phyloP scores from a whole-genome alignment of 2,329 filamentous ascomycete genomes.

The Aspergillus hiratsukae region DNA sequence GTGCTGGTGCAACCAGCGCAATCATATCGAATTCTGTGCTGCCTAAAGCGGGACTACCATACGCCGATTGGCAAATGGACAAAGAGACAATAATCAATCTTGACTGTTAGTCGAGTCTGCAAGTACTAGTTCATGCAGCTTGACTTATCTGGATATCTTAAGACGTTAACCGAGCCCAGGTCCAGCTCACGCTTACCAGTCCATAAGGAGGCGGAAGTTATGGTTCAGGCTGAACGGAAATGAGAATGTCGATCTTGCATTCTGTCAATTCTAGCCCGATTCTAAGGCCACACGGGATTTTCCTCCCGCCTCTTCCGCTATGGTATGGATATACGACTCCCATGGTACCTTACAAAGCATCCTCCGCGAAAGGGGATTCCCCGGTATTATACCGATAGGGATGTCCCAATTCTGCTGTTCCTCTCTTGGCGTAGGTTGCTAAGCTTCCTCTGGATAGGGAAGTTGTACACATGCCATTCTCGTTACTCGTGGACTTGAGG shows the following conservation, averaged over 20 bases:
- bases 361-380: too few species aligned
- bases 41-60: too few species aligned
- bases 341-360: too few species aligned
- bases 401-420: too few species aligned
- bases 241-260: not conserved
- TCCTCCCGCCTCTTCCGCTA: not conserved
- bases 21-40: not conserved
- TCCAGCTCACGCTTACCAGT: not conserved
- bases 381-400: too few species aligned
- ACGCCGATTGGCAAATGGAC: too few species aligned
- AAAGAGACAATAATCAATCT: not conserved
- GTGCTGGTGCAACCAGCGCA: not conserved
- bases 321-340: too few species aligned
- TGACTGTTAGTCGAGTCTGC: not conserved
- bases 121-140: not conserved
- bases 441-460: not conserved
- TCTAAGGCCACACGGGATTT: too few species aligned
- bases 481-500: not conserved
- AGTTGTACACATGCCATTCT: not conserved
- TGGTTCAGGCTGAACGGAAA: not conserved
- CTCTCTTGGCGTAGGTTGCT: not conserved
- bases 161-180: not conserved
- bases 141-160: not conserved
- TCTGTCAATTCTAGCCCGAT: not conserved
- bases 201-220: not conserved